Conservation (phyloP, 2,329 filamentous ascomycete species). For the Huntiella moniliformis region DNA sequence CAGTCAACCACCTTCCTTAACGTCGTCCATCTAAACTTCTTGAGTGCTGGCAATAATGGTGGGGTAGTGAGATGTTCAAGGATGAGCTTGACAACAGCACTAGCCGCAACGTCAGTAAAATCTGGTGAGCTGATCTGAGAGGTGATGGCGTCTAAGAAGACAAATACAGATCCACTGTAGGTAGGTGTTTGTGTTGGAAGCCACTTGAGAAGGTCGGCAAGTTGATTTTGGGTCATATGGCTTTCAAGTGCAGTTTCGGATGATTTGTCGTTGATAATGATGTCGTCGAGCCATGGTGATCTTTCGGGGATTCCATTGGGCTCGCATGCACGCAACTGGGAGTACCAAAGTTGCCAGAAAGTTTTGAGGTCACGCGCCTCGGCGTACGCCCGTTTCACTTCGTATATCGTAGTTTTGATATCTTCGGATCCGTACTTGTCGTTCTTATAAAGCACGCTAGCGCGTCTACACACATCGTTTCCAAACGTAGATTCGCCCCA, state of each 20-base stretch:
- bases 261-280: conserved; percentile 9
- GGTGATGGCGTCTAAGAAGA: conserved; percentile 26
- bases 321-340: conserved; percentile 22
- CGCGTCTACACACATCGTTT: conserved; percentile 21
- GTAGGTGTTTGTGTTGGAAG: conserved; percentile 18
- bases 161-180: conserved; percentile 19
- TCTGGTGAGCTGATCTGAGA: conserved; percentile 24
- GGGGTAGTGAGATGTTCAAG: conserved; percentile 15
- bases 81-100: conserved; percentile 21
- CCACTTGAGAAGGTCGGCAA: conserved; percentile 26
- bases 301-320: conserved; percentile 15
- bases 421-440: conserved; percentile 14
- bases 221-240: conserved; percentile 26
- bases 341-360: conserved; percentile 31
- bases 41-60: conserved; percentile 17
- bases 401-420: conserved; percentile 13
- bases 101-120: conserved; percentile 24
- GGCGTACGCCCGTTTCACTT: conserved; percentile 25
- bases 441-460: conserved; percentile 9
- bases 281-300: conserved; percentile 19
- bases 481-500: conserved; percentile 22
- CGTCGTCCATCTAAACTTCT: conserved; percentile 24
- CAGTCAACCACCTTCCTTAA: conserved; percentile 21
- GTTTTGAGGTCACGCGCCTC: conserved; percentile 26
- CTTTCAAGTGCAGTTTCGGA: conserved; percentile 19